phyloP scores from a whole-genome alignment of 139 green algal genomes.

The Chlorella sp. region DNA sequence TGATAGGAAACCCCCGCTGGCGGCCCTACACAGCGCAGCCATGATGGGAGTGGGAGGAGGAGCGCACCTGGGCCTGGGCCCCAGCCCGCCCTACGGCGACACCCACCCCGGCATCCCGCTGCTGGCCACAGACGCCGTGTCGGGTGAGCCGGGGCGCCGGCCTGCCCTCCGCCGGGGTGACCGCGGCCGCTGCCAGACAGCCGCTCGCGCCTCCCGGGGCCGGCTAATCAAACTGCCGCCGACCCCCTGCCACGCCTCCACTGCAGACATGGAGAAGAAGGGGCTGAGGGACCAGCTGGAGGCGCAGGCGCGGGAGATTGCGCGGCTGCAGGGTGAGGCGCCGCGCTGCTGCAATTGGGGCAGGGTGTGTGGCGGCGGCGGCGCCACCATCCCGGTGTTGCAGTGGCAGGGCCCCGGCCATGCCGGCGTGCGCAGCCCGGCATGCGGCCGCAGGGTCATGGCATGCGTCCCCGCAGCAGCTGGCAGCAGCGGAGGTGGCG shows the following conservation, averaged over 20 bases:
- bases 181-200: not conserved
- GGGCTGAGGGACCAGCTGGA: slow-evolving; percentile 39
- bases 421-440: no score
- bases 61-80: not conserved
- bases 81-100: not conserved
- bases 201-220: not conserved
- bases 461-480: no score
- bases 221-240: not conserved
- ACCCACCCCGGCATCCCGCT: slow-evolving; percentile 23
- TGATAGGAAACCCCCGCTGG: no score
- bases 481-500: no score
- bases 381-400: no score
- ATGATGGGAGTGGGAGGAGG: no score
- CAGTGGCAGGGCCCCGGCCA: no score
- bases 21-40: no score
- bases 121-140: slow-evolving; percentile 27
- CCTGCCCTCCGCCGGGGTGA: not conserved
- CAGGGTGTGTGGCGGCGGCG: no score
- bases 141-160: not conserved
- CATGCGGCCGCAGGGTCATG: no score
- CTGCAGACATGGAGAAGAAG: slow-evolving; percentile 37
- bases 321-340: slow-evolving; percentile 35
- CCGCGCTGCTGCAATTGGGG: no score
- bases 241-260: no score
- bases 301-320: slow-evolving; percentile 34